Percentiles rank a stretch among this genome's conserved stretches.
These are phyloP conservation scores for Dactylis glomerata DNA, from an alignment of 176 grass and related monocot genomes.

Conservation along the genomic window DNA sequence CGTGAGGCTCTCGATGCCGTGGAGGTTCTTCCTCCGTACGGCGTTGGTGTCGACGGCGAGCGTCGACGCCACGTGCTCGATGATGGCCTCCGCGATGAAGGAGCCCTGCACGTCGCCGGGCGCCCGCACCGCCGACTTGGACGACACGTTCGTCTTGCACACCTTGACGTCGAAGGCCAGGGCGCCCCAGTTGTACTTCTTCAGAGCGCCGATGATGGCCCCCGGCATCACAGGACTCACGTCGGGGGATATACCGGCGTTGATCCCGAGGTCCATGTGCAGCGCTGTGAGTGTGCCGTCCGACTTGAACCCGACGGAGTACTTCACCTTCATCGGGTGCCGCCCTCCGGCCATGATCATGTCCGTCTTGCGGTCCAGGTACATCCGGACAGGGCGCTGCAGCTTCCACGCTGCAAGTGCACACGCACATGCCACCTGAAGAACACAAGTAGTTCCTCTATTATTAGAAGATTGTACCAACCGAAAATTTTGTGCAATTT, in stretches of 20 bases:
- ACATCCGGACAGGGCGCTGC: slow-evolving; percentile 69
- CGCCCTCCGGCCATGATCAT: slow-evolving; percentile 74
- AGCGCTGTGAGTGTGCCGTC: slow-evolving; percentile 68
- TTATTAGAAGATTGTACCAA: neutral
- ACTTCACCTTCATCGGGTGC: slow-evolving; percentile 76
- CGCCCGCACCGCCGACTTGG: slow-evolving; percentile 57
- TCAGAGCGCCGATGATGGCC: slow-evolving; percentile 44
- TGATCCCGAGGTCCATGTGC: slow-evolving; percentile 56
- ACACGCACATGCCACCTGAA: slow-evolving; percentile 51
- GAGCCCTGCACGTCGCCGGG: slow-evolving; percentile 81
- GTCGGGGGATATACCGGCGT: slow-evolving; percentile 60
- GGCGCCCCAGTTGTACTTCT: slow-evolving; percentile 82
- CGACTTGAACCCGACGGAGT: slow-evolving; percentile 77
- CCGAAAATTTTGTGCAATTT: neutral
- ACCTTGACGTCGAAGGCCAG: slow-evolving; percentile 62
- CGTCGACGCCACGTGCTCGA: slow-evolving; percentile 67
- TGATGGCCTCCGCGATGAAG: slow-evolving; percentile 84
- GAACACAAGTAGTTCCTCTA: neutral
- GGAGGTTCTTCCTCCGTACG: slow-evolving; percentile 75
- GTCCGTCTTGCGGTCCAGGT: slow-evolving; percentile 72
- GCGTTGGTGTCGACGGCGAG: slow-evolving; percentile 51
- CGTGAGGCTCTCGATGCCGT: slow-evolving; percentile 53
- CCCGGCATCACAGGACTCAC: neutral
- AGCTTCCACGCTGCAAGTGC: slow-evolving; percentile 66
- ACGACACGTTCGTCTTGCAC: slow-evolving; percentile 78